A percentile compares a stretch with the other conserved stretches of the same genome.
Evolutionary conservation across 2,329 filamentous ascomycete species (phyloP).

Genomic region (Nakataea oryzae): DNA sequence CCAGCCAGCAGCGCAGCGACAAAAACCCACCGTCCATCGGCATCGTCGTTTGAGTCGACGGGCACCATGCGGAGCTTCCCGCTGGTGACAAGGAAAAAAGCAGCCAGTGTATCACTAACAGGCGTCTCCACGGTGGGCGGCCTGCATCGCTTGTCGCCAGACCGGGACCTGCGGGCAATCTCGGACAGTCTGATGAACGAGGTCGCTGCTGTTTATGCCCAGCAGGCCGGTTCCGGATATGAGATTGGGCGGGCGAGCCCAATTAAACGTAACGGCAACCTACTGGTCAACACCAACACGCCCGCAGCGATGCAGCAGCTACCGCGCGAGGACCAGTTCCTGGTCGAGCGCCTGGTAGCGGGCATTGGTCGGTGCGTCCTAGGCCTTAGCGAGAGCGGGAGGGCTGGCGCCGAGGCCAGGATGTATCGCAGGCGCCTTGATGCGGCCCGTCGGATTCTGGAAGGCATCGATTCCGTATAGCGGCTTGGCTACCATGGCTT

Average conservation of each 20-base stretch:
- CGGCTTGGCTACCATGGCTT: neutral
- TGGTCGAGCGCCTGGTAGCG: conserved; percentile 49
- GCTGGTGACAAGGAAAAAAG: conserved; percentile 26
- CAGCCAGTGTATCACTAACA: conserved; percentile 3
- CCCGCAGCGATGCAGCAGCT: conserved; percentile 34
- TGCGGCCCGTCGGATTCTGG: conserved; percentile 60
- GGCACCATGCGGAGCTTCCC: conserved; percentile 54
- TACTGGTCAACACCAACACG: conserved; percentile 8
- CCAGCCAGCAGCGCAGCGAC: conserved; percentile 29
- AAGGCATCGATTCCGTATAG: conserved; percentile 43
- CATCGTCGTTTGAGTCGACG: conserved; percentile 45
- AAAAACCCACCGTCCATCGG: conserved; percentile 40
- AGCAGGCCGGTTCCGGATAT: conserved; percentile 8
- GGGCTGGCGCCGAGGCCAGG: conserved; percentile 45
- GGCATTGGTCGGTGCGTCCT: conserved; percentile 51
- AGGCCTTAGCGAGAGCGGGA: conserved; percentile 43
- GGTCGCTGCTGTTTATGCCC: conserved; percentile 30
- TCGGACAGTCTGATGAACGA: conserved; percentile 38
- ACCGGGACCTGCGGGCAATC: conserved; percentile 35
- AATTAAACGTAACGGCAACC: neutral
- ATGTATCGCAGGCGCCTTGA: conserved; percentile 64
- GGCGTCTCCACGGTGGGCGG: neutral
- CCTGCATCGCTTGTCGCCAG: conserved; percentile 18
- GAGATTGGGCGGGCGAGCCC: neutral
- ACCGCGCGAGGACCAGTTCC: conserved; percentile 44